Base-by-base conservation (phyloP, 345 rosid species). In the Eucalyptus tenuipes region DNA sequence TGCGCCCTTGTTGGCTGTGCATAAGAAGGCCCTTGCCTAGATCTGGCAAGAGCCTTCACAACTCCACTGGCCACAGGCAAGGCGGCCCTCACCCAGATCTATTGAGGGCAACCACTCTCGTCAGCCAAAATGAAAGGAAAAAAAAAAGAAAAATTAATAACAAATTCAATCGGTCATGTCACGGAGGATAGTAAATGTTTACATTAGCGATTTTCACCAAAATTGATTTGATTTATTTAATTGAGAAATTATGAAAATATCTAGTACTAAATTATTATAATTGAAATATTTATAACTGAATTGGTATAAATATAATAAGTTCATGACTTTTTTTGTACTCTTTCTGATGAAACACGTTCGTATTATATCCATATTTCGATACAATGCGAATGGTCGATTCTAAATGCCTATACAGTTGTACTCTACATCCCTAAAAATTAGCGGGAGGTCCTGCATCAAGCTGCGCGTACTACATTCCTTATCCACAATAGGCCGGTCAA, bases 331-430 rank as follows among this genome's bases (percentile, higher is more conserved):
- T 9, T 8, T 24, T 9, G 4, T 4, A 4, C 13, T 55, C 0
- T 3, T 14, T n/a, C 14, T 3, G 3, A 64, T 14, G 5, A 64
- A n/a, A 31, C 10, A n/a, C 10, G 7, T 64, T 64, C 31, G 0
- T 27, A 2, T 27, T 12, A 27, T 12, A 13, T 0, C 0, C 2
- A 0, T 61, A 0, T 61, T 61, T 61, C 1, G 2, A 61, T 29
- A 61, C 1, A 4, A 1, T 27, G 6, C 6, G 0, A 27, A 57
- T 5, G 0, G 8, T 27, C 0, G 1, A 12, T 3, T 12, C 31
- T 12, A 27, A 12, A 1, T 59, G 7, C 0, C 1, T 59, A 13
- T 8, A 27, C 0, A 0, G 5, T 7, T n/a, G 20, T 15, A n/a
- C 37, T 64, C 18, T 2, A 7, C 17, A 5, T n/a, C 10, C 20